phyloP scores from a whole-genome alignment of 805 yeast species.

The Kregervanrija fluxuum region DNA sequence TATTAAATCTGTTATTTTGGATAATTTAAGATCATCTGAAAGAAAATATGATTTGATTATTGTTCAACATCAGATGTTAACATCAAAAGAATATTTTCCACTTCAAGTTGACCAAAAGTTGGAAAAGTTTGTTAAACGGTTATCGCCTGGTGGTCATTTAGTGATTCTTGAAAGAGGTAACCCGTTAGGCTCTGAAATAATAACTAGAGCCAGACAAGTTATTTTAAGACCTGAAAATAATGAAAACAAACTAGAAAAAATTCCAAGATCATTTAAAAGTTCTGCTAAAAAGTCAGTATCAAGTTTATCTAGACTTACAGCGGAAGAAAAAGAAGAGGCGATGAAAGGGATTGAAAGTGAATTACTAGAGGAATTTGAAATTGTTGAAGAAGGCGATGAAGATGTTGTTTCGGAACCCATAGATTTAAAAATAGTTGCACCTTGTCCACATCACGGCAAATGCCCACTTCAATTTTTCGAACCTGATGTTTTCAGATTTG shows the following conservation, averaged over 20 bases:
- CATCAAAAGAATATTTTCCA: slow-evolving; percentile 55
- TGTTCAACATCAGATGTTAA: slow-evolving; percentile 70
- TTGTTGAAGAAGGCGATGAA: slow-evolving; percentile 11
- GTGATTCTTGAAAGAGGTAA: slow-evolving; percentile 84
- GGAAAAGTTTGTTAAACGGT: slow-evolving; percentile 47
- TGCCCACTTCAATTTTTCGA: slow-evolving; percentile 83
- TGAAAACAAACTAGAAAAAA: slow-evolving; percentile 47
- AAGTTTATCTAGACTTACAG: slow-evolving; percentile 4
- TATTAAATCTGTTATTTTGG: slow-evolving; percentile 48
- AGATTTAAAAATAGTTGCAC: slow-evolving; percentile 69
- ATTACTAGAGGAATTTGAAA: slow-evolving; percentile 18
- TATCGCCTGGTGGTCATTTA: slow-evolving; percentile 74
- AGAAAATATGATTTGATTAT: slow-evolving; percentile 74
- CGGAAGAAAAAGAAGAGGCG: slow-evolving; percentile 13
- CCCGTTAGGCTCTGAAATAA: slow-evolving; percentile 79
- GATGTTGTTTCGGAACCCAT: slow-evolving; percentile 18
- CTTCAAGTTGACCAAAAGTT: slow-evolving; percentile 64
- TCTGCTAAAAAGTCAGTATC: slow-evolving; percentile 8
- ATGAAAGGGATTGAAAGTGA: slow-evolving; percentile 20
- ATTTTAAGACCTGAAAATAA: slow-evolving; percentile 79
- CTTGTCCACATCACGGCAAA: slow-evolving; percentile 80
- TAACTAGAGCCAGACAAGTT: slow-evolving; percentile 86
- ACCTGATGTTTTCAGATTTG: slow-evolving; percentile 53
- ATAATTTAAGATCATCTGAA: slow-evolving; percentile 40
- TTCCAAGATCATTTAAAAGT: slow-evolving; percentile 61